Conservation (phyloP, 192 early-diverging fungal genomes). For the Backusella parvicylindrica region DNA sequence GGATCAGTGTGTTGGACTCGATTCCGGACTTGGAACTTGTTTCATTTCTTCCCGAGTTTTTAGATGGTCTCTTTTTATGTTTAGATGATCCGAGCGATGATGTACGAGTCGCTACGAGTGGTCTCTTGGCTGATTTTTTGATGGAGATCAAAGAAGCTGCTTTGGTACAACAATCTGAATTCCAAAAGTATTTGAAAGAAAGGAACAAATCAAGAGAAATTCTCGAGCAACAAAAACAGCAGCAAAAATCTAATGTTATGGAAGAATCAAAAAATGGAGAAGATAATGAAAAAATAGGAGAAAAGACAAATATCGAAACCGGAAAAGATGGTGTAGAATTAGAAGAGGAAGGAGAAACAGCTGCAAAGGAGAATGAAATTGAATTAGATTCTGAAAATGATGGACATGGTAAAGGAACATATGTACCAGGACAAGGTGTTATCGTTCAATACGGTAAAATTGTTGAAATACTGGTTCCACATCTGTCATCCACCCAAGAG, state of each 20-base stretch:
- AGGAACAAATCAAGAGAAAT: neutral
- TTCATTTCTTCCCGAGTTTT: conserved; percentile 86
- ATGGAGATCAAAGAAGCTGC: conserved; percentile 80
- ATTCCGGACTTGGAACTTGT: conserved; percentile 95
- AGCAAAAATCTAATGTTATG: neutral
- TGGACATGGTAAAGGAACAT: conserved; percentile 53
- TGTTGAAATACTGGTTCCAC: conserved; percentile 79
- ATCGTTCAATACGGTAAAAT: conserved; percentile 82
- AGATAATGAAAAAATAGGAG: neutral
- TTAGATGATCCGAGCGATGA: conserved; percentile 89
- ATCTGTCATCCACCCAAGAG: conserved; percentile 72
- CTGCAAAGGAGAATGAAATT: neutral
- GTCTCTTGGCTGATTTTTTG: conserved; percentile 85
- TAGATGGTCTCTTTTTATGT: conserved; percentile 88
- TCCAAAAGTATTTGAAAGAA: neutral
- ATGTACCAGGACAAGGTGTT: conserved; percentile 75
- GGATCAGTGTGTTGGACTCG: conserved; percentile 89
- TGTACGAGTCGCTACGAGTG: conserved; percentile 79
- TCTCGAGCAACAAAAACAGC: neutral
- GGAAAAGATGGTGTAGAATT: conserved; percentile 24
- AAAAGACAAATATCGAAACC: neutral
- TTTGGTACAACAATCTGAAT: conserved; percentile 7
- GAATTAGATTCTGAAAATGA: conserved; percentile 26
- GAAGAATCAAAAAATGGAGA: conserved; percentile 5
- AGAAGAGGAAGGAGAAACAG: neutral